phyloP scores from a whole-genome alignment of 2,329 filamentous ascomycete genomes.

The Fusarium anguioides region DNA sequence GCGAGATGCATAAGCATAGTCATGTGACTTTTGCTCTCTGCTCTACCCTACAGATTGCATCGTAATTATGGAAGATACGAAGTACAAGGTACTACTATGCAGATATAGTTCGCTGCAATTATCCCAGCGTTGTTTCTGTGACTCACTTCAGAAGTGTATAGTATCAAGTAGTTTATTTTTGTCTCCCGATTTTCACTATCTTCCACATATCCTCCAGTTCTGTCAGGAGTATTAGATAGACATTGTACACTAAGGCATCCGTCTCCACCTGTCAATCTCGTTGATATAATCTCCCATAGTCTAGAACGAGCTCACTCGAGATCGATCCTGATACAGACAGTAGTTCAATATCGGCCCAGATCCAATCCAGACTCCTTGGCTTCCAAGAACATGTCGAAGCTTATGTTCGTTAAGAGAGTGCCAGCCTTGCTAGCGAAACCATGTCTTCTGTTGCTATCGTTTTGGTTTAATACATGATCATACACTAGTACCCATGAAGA shows the following conservation, averaged over 20 bases:
- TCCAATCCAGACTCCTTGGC: constrained; percentile 5
- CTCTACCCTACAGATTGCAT: neutral
- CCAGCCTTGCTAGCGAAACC: neutral
- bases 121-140: too few species aligned
- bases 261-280: neutral
- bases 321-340: neutral
- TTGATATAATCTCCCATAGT: neutral
- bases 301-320: neutral
- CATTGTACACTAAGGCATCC: neutral
- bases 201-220: neutral
- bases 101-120: too few species aligned
- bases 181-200: neutral
- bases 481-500: neutral
- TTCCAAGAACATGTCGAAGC: constrained; percentile 9
- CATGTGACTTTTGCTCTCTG: constrained; percentile 13
- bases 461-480: constrained; percentile 1
- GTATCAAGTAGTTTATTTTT: neutral
- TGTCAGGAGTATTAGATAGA: neutral
- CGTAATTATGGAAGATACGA: too few species aligned
- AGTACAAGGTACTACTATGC: neutral
- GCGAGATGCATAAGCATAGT: neutral
- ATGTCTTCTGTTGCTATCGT: neutral
- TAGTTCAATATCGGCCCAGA: neutral
- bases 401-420: neutral
- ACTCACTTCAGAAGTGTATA: neutral